These are phyloP conservation scores for Mallotus nudiflorus DNA, from an alignment of 345 rosid species.

Conservation along the genomic window DNA sequence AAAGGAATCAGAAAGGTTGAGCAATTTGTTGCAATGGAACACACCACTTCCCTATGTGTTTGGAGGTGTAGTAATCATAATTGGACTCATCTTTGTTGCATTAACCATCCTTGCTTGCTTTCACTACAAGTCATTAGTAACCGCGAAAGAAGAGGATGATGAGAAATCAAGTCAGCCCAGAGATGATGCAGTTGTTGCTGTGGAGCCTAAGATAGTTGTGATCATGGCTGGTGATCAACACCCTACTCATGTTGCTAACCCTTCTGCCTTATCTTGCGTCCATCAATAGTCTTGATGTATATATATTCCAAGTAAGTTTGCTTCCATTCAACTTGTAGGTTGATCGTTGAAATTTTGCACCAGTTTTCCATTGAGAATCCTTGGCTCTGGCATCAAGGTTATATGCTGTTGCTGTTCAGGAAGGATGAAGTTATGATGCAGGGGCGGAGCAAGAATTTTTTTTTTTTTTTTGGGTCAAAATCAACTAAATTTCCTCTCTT, in stretches of 20 bases:
- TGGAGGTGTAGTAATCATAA: constrained; percentile 27
- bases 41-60: constrained; percentile 40
- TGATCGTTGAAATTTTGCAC: too few relatives aligned
- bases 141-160: background rate
- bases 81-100: constrained; percentile 24
- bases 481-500: too few relatives aligned
- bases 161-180: background rate
- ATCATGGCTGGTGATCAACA: constrained; percentile 47
- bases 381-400: too few relatives aligned
- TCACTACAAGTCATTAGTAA: background rate
- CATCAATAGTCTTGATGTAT: background rate
- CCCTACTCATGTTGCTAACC: constrained; percentile 38
- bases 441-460: too few relatives aligned
- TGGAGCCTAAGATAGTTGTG: constrained; percentile 34
- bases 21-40: constrained; percentile 16
- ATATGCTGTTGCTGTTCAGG: too few relatives aligned
- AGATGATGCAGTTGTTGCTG: background rate
- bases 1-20: background rate
- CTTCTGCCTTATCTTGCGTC: constrained; percentile 10
- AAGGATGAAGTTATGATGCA: too few relatives aligned
- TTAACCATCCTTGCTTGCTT: constrained; percentile 33
- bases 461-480: too few relatives aligned
- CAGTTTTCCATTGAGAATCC: too few relatives aligned
- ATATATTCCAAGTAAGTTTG: too few relatives aligned
- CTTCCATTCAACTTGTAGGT: too few relatives aligned